Base-by-base conservation (phyloP, 1,284 basidiomycete genomes). In the Chondrostereum purpureum region DNA sequence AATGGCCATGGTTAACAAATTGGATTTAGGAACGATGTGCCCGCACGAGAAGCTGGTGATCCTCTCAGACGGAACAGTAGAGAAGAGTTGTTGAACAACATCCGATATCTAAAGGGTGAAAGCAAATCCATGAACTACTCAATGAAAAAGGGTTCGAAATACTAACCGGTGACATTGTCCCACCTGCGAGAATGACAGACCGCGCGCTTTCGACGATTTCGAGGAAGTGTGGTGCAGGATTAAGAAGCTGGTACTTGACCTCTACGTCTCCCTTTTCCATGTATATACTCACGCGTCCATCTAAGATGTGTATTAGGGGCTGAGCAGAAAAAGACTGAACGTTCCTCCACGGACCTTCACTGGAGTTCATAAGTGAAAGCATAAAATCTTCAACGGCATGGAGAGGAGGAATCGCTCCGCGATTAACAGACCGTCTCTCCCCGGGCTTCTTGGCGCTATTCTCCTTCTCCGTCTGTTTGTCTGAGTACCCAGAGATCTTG, bases 81-180 rank as follows among this genome's bases (percentile, higher is more conserved):
- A 74, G 55, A 99, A 92, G 2, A 99, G 70, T 57, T 98, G 94
- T 44, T 74, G 73, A 20, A 80, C 70, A 18, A 98, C 80, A 62
- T 97, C 93, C n/a, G 87, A 83, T 39, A 97, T 85, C 92, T 95
- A 55, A n/a, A n/a, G n/a, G n/a, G n/a, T n/a, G n/a, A n/a, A n/a
- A n/a, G 33, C 18, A 27, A 18, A 42, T 16, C 12, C 14, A 38
- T 22, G 31, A 23, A 12, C 19, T 13, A 20, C 16, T 31, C 10
- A 35, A 4, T 23, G 21, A 20, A 23, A 13, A 43, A 16, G 13
- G 5, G 23, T 16, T 11, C 54, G 70, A 12, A 14, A 23, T 18
- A 62, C 67, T 47, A 55, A 93, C 90, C 5, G 95, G 95, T 33
- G 92, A 92, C 95, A 99, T 98, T 0, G 95, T 99, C 2, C 95